Conservation (phyloP, 2,329 filamentous ascomycete species). For the Cladophialophora yegresii region DNA sequence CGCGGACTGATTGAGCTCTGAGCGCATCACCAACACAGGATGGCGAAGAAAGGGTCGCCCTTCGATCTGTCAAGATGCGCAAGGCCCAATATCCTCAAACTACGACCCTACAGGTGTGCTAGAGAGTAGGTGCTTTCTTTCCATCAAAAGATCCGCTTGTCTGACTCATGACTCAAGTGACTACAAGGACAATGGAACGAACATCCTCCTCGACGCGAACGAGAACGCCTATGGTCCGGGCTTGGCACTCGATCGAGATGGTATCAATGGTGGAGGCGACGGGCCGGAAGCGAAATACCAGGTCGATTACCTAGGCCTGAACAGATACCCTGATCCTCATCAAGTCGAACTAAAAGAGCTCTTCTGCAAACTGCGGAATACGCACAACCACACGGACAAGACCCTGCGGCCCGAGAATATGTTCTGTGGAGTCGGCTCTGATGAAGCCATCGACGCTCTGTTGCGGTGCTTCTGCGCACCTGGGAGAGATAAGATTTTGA, state of each 20-base stretch:
- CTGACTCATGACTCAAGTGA: slow-evolving; percentile 63
- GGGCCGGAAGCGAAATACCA: slow-evolving; percentile 47
- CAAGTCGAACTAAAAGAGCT: slow-evolving; percentile 82
- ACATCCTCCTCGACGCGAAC: slow-evolving; percentile 94
- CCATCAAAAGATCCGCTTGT: neutral
- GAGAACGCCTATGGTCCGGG: slow-evolving; percentile 95
- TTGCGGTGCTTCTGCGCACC: slow-evolving; percentile 91
- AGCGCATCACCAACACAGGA: slow-evolving; percentile 3
- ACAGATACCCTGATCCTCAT: slow-evolving; percentile 96
- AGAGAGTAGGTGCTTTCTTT: slow-evolving; percentile 63
- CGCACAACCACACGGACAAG: slow-evolving; percentile 74
- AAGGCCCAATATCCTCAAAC: slow-evolving; percentile 71
- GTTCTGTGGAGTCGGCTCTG: slow-evolving; percentile 92
- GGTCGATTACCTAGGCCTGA: slow-evolving; percentile 76
- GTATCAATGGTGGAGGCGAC: slow-evolving; percentile 40
- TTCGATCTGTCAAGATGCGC: slow-evolving; percentile 76
- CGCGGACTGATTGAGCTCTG: neutral
- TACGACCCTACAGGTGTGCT: slow-evolving; percentile 79
- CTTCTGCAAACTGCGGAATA: slow-evolving; percentile 85
- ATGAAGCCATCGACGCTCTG: slow-evolving; percentile 94
- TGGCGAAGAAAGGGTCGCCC: slow-evolving; percentile 46
- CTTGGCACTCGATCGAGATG: slow-evolving; percentile 56
- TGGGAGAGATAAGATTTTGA: slow-evolving; percentile 83
- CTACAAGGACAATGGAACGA: slow-evolving; percentile 97
- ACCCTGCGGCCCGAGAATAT: slow-evolving; percentile 76